phyloP scores from a whole-genome alignment of 345 rosid species.

The Populus deltoides region DNA sequence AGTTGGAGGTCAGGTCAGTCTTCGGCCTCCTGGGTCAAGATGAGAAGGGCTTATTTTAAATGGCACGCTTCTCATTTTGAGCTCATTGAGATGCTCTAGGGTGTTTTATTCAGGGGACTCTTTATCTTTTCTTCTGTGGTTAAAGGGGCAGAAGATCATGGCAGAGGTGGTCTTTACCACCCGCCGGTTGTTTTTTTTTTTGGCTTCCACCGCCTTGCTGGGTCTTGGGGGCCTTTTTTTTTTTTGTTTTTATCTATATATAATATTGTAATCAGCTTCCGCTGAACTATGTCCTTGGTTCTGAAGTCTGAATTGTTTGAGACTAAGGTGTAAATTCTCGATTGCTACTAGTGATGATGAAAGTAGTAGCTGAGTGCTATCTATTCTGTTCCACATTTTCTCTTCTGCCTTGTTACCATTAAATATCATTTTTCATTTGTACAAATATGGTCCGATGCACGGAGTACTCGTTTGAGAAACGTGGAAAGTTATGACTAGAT shows the following conservation, averaged over 20 bases:
- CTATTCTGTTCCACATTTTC: background rate
- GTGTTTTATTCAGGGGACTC: slow-evolving; percentile 1
- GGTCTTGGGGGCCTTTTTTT: background rate
- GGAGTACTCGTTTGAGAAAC: no score
- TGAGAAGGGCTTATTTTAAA: slow-evolving; percentile 37
- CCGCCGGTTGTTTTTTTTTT: slow-evolving; percentile 31
- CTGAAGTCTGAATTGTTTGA: background rate
- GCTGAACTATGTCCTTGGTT: slow-evolving; percentile 11
- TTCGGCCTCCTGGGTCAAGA: slow-evolving; percentile 22
- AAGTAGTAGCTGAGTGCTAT: background rate
- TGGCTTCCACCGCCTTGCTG: background rate
- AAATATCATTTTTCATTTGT: no score
- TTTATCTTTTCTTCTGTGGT: background rate
- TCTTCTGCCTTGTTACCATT: background rate
- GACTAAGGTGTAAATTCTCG: slow-evolving; percentile 11
- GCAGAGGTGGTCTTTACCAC: slow-evolving; percentile 55
- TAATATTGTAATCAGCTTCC: slow-evolving; percentile 13
- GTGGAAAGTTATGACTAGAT: background rate
- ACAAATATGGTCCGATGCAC: no score
- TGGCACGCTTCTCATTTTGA: slow-evolving; percentile 31
- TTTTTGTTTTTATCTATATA: background rate
- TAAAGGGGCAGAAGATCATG: slow-evolving; percentile 8
- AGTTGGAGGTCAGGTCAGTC: background rate
- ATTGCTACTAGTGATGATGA: slow-evolving; percentile 4
- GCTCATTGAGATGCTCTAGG: background rate